Conservation (phyloP, 306 rosid species). For the Vicia villosa region DNA sequence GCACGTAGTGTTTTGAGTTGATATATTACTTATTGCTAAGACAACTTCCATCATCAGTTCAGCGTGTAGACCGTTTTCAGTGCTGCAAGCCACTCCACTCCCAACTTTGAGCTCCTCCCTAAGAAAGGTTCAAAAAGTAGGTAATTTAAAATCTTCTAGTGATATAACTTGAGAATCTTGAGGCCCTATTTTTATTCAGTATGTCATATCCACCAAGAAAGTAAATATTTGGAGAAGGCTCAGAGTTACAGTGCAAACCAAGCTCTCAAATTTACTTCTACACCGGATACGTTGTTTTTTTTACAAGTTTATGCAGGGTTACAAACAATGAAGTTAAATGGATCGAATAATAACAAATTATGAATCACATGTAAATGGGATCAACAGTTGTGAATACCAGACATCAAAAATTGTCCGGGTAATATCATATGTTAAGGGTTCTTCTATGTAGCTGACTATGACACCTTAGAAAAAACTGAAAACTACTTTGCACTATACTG, state of each 20-base stretch:
- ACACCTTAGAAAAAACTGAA: conserved; percentile 19
- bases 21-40: conserved; percentile 61
- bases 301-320: conserved; percentile 6
- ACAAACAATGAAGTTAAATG: conserved; percentile 11
- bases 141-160: conserved; percentile 14
- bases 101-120: conserved; percentile 87
- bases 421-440: conserved; percentile 15
- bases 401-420: conserved; percentile 1
- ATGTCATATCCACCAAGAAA: conserved; percentile 17
- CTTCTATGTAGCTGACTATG: conserved; percentile 6
- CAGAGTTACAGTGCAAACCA: conserved; percentile 17
- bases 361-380: conserved; percentile 22
- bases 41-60: conserved; percentile 71
- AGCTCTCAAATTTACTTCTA: conserved; percentile 29
- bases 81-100: conserved; percentile 60
- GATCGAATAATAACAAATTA: background rate
- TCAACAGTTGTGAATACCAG: conserved; percentile 15
- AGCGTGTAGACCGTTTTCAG: conserved; percentile 42
- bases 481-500: conserved; percentile 7
- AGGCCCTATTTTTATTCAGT: conserved; percentile 12
- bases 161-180: conserved; percentile 14
- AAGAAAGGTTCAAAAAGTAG: conserved; percentile 27
- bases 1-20: conserved; percentile 56
- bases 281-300: background rate
- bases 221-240: conserved; percentile 28